A percentile compares a stretch with the other conserved stretches of the same genome.
Evolutionary conservation across 805 yeast species (phyloP).

Genomic region (Priceomyces haplophilus): DNA sequence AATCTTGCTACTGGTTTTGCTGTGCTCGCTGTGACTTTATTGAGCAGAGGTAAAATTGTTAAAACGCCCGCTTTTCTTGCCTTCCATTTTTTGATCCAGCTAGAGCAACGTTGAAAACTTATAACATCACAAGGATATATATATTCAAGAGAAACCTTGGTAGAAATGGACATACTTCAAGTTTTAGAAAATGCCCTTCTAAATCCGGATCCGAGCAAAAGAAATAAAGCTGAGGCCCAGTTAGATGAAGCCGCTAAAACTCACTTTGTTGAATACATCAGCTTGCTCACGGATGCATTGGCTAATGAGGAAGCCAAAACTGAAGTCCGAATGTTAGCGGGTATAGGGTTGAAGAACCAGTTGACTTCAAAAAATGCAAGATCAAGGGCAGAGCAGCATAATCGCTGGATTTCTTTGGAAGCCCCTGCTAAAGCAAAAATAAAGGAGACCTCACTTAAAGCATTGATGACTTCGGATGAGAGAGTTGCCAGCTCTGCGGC

Average conservation of each 20-base stretch:
- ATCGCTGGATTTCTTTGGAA: conserved; percentile 72
- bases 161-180: conserved; percentile 50
- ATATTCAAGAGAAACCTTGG: background rate
- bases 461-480: conserved; percentile 63
- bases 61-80: too few relatives aligned
- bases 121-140: too few relatives aligned
- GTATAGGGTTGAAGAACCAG: conserved; percentile 82
- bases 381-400: conserved; percentile 57
- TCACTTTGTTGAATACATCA: conserved; percentile 73
- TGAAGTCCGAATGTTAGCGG: conserved; percentile 91
- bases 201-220: conserved; percentile 59
- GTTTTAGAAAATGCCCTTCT: conserved; percentile 78
- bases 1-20: background rate
- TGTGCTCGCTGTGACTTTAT: background rate
- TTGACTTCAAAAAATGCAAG: conserved; percentile 73
- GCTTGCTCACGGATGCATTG: conserved; percentile 66
- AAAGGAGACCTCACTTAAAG: conserved; percentile 55
- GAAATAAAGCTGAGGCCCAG: conserved; percentile 77
- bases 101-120: too few relatives aligned
- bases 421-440: conserved; percentile 55
- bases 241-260: conserved; percentile 67
- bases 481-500: conserved; percentile 88
- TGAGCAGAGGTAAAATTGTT: background rate
- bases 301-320: conserved; percentile 60
- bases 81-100: background rate